Conservation (phyloP, 768 basidiomycete species). For the Leucosporidium creatinivorum region DNA sequence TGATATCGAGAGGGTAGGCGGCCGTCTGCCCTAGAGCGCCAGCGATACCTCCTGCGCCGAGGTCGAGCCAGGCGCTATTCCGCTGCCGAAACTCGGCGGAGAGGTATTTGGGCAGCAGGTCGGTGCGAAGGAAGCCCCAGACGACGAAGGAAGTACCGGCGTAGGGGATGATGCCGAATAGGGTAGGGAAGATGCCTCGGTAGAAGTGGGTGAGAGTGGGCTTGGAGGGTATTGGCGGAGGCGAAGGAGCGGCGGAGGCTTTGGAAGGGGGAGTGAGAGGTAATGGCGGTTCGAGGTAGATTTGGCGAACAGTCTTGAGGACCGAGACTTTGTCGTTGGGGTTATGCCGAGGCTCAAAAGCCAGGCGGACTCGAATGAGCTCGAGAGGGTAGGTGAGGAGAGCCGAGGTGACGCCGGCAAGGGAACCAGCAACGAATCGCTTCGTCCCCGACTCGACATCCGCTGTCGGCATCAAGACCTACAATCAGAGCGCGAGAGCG, state of each 20-base stretch:
- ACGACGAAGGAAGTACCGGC: conserved; percentile 90
- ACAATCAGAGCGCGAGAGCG: not conserved
- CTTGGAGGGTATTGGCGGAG: conserved; percentile 47
- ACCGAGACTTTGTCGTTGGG: conserved; percentile 50
- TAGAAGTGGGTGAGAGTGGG: conserved; percentile 84
- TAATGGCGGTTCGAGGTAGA: conserved; percentile 58
- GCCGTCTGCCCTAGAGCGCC: conserved; percentile 79
- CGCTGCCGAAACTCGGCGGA: conserved; percentile 20
- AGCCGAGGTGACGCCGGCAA: conserved; percentile 63
- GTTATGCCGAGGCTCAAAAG: conserved; percentile 63
- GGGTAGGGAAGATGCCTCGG: conserved; percentile 89
- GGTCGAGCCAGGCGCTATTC: conserved; percentile 53
- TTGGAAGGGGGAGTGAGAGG: conserved; percentile 34
- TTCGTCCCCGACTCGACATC: conserved; percentile 67
- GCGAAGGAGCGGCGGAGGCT: conserved; percentile 27
- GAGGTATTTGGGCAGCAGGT: conserved; percentile 53
- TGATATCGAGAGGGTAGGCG: conserved; percentile 90
- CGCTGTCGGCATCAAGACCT: conserved; percentile 80
- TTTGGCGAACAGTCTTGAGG: conserved; percentile 46
- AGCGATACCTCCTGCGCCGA: conserved; percentile 74
- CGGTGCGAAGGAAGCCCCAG: conserved; percentile 58
- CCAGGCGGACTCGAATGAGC: conserved; percentile 89
- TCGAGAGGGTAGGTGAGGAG: conserved; percentile 93
- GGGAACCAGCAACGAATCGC: conserved; percentile 68
- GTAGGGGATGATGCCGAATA: conserved; percentile 89